Percentiles rank a stretch among this genome's conserved stretches.
Evolutionary conservation across 176 grass and related monocot genomes (phyloP).

Genomic region (Pharus latifolius): DNA sequence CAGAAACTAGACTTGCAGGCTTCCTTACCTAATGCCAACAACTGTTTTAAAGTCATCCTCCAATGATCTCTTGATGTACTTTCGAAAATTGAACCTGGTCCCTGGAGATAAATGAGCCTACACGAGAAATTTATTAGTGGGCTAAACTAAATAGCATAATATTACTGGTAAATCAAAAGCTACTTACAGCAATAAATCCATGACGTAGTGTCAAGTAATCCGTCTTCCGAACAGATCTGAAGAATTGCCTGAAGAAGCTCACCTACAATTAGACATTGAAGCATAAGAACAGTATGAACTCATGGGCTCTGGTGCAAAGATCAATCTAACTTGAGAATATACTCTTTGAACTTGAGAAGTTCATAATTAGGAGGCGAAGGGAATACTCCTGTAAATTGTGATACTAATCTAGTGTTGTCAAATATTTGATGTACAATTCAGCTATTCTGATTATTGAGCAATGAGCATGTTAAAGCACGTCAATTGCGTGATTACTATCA

Average conservation of each 20-base stretch:
- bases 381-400: no score
- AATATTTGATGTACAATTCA: no score
- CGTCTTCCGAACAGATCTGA: conserved; percentile 56
- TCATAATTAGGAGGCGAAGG: no score
- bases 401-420: no score
- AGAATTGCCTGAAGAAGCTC: conserved; percentile 77
- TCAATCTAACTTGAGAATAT: no score
- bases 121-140: background rate
- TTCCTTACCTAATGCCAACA: conserved; percentile 71
- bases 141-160: background rate
- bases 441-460: no score
- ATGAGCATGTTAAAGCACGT: no score
- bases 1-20: background rate
- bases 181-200: conserved; percentile 78
- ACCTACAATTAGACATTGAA: conserved; percentile 32
- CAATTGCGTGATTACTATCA: no score
- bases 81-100: conserved; percentile 72
- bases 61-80: conserved; percentile 73
- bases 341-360: background rate
- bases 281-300: background rate
- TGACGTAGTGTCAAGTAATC: conserved; percentile 85
- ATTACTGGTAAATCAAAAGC: background rate
- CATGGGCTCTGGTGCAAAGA: no score
- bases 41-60: conserved; percentile 96
- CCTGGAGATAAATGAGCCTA: conserved; percentile 78